Base-by-base conservation (phyloP, 208 protist genomes). In the Trypanosoma mega region DNA sequence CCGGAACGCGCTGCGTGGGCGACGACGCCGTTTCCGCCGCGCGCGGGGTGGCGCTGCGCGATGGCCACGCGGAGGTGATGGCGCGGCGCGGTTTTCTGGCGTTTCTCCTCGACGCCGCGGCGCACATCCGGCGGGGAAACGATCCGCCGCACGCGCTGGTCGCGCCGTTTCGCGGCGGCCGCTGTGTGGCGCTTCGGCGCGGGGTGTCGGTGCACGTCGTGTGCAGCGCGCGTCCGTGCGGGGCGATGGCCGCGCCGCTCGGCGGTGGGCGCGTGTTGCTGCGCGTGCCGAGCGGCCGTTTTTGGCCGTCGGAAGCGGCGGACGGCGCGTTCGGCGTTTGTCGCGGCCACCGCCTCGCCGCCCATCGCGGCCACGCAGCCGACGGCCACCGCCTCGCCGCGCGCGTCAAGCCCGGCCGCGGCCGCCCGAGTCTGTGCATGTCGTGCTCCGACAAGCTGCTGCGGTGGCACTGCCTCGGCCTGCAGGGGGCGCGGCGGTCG, bases 361-460 rank as follows among this genome's bases (percentile, higher is more conserved):
- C 71, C 5, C 87, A 93, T 63, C 37, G 74, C 12, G 34, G 36
- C 27, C 55, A 63, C 44, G 36, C 55, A 24, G 70, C 37, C n/a
- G 73, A 72, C 18, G 58, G 45, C 18, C 9, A 69, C 57, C 41
- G 62, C 27, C 12, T 45, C 46, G 55, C 63, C 20, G 36, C 34
- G 0, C 81, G 87, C n/a, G 74, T 94, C 29, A 97, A 97, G 65
- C 92, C 92, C 20, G 92, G 92, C 18, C 78, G 81, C 24, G 92
- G 92, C 0, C 62, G 57, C 5, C 68, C 78, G 20, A 93, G 85
- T 54, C 63, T 93, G 39, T 80, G 70, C 54, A 96, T 97, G 92
- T 93, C 85, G 18, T 97, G 92, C 72, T 87, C 76, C 0, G 92
- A 97, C 65, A 97, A 97, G 53, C 61, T 97, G 24, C 82, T 82